phyloP scores from a whole-genome alignment of 1,284 basidiomycete species.

The Grifola frondosa region DNA sequence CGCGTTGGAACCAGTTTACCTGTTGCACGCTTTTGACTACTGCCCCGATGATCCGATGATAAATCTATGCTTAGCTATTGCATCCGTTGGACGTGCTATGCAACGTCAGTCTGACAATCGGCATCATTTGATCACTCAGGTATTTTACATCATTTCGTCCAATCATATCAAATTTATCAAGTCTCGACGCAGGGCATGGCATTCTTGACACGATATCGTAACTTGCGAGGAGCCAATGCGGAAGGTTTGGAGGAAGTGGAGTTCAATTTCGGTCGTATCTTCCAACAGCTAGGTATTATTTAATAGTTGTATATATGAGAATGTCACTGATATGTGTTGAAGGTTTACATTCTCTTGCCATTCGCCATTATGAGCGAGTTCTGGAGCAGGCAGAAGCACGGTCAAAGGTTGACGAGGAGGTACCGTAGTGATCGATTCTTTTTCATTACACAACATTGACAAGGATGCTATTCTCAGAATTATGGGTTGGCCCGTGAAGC shows the following conservation, averaged over 20 bases:
- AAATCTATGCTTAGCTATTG: slow-evolving; percentile 79
- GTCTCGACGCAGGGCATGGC: slow-evolving; percentile 63
- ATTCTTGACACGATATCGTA: slow-evolving; percentile 77
- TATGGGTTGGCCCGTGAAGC: slow-evolving; percentile 63
- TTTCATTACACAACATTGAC: not conserved
- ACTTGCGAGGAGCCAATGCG: slow-evolving; percentile 44
- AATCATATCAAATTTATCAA: not conserved
- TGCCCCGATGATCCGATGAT: slow-evolving; percentile 84
- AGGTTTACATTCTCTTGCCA: slow-evolving; percentile 82
- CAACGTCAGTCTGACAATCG: slow-evolving; percentile 94
- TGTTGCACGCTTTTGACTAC: slow-evolving; percentile 85
- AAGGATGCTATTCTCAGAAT: slow-evolving; percentile 30
- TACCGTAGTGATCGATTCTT: slow-evolving; percentile 14
- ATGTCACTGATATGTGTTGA: not conserved
- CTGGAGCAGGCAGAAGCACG: slow-evolving; percentile 55
- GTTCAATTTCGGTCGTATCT: slow-evolving; percentile 88
- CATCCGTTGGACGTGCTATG: slow-evolving; percentile 87
- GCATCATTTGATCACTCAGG: slow-evolving; percentile 82
- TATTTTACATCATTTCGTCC: slow-evolving; percentile 26
- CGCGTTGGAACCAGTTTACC: slow-evolving; percentile 66
- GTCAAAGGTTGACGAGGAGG: slow-evolving; percentile 20
- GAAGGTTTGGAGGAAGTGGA: slow-evolving; percentile 75
- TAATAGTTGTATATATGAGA: not conserved
- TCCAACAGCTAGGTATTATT: slow-evolving; percentile 82
- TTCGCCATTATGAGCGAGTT: slow-evolving; percentile 79